Evolutionary conservation across 805 yeast species (phyloP), one percentile per base, ranked within the genome.

Genomic region (Nakazawaea populi): DNA sequence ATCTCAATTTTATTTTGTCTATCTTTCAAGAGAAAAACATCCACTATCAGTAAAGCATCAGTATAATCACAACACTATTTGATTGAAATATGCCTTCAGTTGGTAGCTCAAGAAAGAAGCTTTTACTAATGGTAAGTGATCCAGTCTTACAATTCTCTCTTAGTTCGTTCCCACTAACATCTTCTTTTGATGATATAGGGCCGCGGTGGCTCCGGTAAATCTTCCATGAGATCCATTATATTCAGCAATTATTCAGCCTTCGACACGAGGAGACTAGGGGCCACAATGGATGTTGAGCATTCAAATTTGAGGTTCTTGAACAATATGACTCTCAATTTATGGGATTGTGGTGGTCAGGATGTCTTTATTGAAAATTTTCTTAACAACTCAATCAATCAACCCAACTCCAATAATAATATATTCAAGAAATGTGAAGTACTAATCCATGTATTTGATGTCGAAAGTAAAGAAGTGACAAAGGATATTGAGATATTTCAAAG

Each of bases 331-430:
- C 73, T 94, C 44, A 92, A 92, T 60, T 72, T 94, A 27, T 91
- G 98, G 98, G 99, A 94, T 67, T 94, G 99, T 69, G 99, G 98
- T 60, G 96, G 96, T 3, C 99, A 94, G 65, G 97, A 94, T 66
- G 89, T 87, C 2, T 94, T 91, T 58, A 91, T 94, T 89, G 97
- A 92, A 62, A 90, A 89, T 66, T 94, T 94, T 64, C 55, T 71
- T 6, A 69, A 63, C 52, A 62, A 59, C 35, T 55, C 62, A 47
- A 52, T 53, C 27, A 55, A 54, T 34, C 53, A 52, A 36, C 80
- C 91, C 4, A 84, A 88, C 49, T 96, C 89, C 56, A 82, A 89
- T 53, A 96, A 87, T 64, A 96, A 91, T 62, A 90, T 92, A 43
- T 92, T 92, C 72, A 87, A 89, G 61, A 89, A 89, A 86, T 96